Evolutionary conservation across 768 basidiomycete species (phyloP).

Genomic region (Glaciozyma martinii): DNA sequence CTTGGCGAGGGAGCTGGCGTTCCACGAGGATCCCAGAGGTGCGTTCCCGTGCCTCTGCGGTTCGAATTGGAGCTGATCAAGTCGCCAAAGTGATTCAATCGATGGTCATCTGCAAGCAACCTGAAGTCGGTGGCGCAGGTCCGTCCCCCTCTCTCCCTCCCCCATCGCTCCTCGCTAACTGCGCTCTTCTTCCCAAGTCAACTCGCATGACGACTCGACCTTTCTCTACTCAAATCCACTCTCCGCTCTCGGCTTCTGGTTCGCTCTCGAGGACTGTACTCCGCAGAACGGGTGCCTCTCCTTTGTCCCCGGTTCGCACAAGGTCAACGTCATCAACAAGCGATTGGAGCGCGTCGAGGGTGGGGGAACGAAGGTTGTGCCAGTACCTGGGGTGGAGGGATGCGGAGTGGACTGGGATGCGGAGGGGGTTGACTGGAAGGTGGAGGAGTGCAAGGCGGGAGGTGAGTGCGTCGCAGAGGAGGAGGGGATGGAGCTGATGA

Average conservation of each 20-base stretch:
- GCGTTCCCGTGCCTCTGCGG: slow-evolving; percentile 43
- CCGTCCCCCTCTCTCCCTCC: background rate
- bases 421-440: slow-evolving; percentile 34
- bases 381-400: slow-evolving; percentile 41
- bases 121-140: slow-evolving; percentile 77
- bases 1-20: slow-evolving; percentile 52
- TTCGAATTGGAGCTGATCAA: background rate
- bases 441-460: slow-evolving; percentile 36
- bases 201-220: slow-evolving; percentile 82
- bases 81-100: slow-evolving; percentile 73
- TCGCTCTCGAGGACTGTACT: slow-evolving; percentile 84
- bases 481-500: slow-evolving; percentile 1
- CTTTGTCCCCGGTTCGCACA: slow-evolving; percentile 85
- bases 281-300: slow-evolving; percentile 71
- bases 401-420: slow-evolving; percentile 30
- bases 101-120: slow-evolving; percentile 94
- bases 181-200: slow-evolving; percentile 48
- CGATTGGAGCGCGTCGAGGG: slow-evolving; percentile 68
- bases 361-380: slow-evolving; percentile 73
- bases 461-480: slow-evolving; percentile 7
- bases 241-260: slow-evolving; percentile 91
- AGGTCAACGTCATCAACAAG: slow-evolving; percentile 56
- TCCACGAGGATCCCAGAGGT: slow-evolving; percentile 68
- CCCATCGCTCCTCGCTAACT: background rate
- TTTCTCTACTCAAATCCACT: slow-evolving; percentile 83